A percentile compares a stretch with the other conserved stretches of the same genome.
These are phyloP conservation scores for Plasmodium adleri DNA, from an alignment of 169 alveolate genomes.

Conservation along the genomic window DNA sequence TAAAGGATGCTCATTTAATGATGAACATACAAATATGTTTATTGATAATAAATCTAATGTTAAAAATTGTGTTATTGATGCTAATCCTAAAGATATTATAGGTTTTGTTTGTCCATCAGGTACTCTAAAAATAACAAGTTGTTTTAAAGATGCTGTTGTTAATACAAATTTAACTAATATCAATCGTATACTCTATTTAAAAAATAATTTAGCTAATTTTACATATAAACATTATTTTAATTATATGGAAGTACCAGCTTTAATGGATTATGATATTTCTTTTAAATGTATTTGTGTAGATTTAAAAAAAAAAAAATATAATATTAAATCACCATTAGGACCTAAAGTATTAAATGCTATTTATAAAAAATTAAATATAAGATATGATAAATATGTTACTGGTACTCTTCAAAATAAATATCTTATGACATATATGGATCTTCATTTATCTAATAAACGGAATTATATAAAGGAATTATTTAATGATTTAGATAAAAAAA, in stretches of 20 bases:
- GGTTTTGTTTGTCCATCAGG: slow-evolving; percentile 63
- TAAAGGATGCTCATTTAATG: slow-evolving; percentile 45
- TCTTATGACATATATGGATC: background rate
- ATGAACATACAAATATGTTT: background rate
- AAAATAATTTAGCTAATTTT: slow-evolving; percentile 11
- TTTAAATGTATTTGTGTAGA: slow-evolving; percentile 57
- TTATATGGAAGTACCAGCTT: slow-evolving; percentile 45
- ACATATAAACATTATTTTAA: slow-evolving; percentile 27
- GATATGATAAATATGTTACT: background rate
- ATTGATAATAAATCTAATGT: slow-evolving; percentile 2
- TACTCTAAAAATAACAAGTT: slow-evolving; percentile 40
- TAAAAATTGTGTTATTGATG: slow-evolving; percentile 37
- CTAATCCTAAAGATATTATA: slow-evolving; percentile 31
- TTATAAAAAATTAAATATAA: slow-evolving; percentile 27
- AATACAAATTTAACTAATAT: slow-evolving; percentile 12
- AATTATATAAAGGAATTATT: background rate
- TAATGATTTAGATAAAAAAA: slow-evolving; percentile 6
- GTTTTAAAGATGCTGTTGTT: slow-evolving; percentile 46
- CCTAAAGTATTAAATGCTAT: slow-evolving; percentile 1
- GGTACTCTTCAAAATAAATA: background rate
- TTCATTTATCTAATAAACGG: slow-evolving; percentile 13
- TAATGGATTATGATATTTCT: background rate
- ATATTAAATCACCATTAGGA: slow-evolving; percentile 10
- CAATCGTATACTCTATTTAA: background rate
- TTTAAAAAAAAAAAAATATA: slow-evolving; percentile 25